These are phyloP conservation scores for Ogataea zsoltii DNA, from an alignment of 805 yeast species.

Conservation along the genomic window DNA sequence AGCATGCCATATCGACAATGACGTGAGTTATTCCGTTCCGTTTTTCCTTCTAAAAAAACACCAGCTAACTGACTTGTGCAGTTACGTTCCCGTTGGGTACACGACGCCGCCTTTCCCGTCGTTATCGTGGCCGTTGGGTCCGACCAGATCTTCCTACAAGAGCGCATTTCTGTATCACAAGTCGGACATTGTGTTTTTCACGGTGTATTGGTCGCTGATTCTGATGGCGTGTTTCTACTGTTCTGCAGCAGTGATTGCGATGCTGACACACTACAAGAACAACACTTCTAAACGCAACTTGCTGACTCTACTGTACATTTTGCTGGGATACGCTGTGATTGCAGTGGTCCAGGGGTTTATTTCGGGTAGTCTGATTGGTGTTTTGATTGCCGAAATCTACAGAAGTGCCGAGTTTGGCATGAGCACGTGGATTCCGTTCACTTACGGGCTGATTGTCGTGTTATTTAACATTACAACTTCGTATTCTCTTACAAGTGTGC, in stretches of 20 bases:
- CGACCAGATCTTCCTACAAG: slow-evolving; percentile 34
- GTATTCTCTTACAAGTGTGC: slow-evolving; percentile 55
- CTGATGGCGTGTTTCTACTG: slow-evolving; percentile 62
- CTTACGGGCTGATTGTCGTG: slow-evolving; percentile 71
- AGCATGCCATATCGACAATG: no score
- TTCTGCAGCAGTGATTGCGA: slow-evolving; percentile 65
- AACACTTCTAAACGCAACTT: slow-evolving; percentile 15
- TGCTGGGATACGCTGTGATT: slow-evolving; percentile 46
- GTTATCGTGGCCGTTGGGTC: slow-evolving; percentile 64
- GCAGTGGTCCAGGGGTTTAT: slow-evolving; percentile 68
- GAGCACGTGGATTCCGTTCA: slow-evolving; percentile 95
- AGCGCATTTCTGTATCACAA: slow-evolving; percentile 65
- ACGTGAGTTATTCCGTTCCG: slow-evolving; percentile 1
- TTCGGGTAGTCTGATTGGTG: slow-evolving; percentile 76
- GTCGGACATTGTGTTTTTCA: slow-evolving; percentile 78
- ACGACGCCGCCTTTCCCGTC: slow-evolving; percentile 79
- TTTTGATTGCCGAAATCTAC: slow-evolving; percentile 73
- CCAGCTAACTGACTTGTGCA: slow-evolving; percentile 1
- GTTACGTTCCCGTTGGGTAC: slow-evolving; percentile 73
- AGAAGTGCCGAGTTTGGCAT: slow-evolving; percentile 77
- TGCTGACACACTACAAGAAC: slow-evolving; percentile 45
- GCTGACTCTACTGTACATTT: slow-evolving; percentile 40
- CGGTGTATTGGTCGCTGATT: slow-evolving; percentile 78
- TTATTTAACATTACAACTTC: slow-evolving; percentile 66
- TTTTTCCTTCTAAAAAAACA: slow-evolving; percentile 1